Evolutionary conservation across 345 rosid genomes (phyloP).

Genomic region (Sisymbrium altissimum): DNA sequence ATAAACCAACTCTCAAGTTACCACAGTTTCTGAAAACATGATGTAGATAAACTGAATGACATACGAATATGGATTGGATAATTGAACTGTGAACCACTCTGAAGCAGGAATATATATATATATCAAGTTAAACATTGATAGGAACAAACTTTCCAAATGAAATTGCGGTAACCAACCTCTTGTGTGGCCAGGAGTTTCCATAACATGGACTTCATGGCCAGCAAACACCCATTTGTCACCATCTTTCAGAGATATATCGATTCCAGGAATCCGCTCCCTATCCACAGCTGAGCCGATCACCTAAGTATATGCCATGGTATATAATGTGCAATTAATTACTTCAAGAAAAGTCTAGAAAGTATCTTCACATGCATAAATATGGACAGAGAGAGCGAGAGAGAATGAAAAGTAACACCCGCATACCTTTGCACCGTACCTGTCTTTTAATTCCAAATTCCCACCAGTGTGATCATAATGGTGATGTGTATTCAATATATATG

Average conservation of each 20-base stretch:
- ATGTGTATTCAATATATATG: conserved; percentile 89
- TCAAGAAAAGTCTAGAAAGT: too few species aligned
- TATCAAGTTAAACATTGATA: neutral
- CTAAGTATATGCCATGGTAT: conserved; percentile 36
- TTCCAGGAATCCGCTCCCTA: conserved; percentile 89
- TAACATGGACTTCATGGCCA: conserved; percentile 84
- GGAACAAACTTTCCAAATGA: neutral
- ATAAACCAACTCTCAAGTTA: too few species aligned
- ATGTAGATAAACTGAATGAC: too few species aligned
- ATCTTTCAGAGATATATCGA: conserved; percentile 80
- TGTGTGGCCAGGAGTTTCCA: conserved; percentile 97
- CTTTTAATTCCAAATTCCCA: conserved; percentile 90
- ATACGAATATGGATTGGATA: too few species aligned
- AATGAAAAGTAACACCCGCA: conserved; percentile 6
- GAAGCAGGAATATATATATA: neutral
- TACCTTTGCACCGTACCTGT: conserved; percentile 98
- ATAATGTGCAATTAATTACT: neutral
- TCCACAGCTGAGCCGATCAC: conserved; percentile 87
- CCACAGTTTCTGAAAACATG: too few species aligned
- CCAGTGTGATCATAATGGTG: conserved; percentile 96
- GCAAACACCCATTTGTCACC: conserved; percentile 99
- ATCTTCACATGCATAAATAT: neutral
- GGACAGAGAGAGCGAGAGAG: neutral
- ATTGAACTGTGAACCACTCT: too few species aligned
- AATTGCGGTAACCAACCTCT: conserved; percentile 43